Base-by-base conservation (phyloP, 768 basidiomycete species). In the Amanita phalloides region DNA sequence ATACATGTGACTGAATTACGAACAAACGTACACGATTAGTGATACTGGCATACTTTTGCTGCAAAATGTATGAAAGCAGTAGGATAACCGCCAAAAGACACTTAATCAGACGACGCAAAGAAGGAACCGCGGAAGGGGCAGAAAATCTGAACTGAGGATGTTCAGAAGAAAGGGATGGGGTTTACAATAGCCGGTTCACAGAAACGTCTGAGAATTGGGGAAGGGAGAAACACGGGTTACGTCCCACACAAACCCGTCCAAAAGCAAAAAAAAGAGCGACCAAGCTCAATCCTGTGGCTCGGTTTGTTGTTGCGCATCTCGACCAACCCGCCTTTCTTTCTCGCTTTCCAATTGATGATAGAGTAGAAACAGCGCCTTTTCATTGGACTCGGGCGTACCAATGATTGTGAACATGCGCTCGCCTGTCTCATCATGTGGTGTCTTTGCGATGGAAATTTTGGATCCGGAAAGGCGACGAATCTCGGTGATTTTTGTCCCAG, bases 371-470 rank as follows among this genome's bases (percentile, higher is more conserved):
- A 99, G 72, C 2, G 96, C 96, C 71, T 97, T 95, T 71, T 99
- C 95, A 68, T 96, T 97, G 59, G 90, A 87, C 68, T 93, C 90
- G 45, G 91, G 88, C 10, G 92, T 92, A 51, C 96, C 96, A 44
- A 96, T 78, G 65, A 99, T 98, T 55, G 96, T 92, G 74, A 99
- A 99, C 95, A 99, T 97, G 58, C 96, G 79, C 73, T 99, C 96
- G 62, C 95, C 96, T 38, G 94, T 93, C 62, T 98, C 96, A 61
- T 98, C 96, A 63, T 98, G 96, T n/a, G 96, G 92, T 45, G 90
- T 86, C 71, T 99, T 99, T 58, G 96, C 96, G 62, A 99, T 99
- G 51, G 88, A 91, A 66, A 99, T 99, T 72, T 93, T 92, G 60
- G 90, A 95, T 37, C 96, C 96, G 55, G 92, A 96, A 42, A 98